Evolutionary conservation across 176 grass and related monocot species (phyloP), one percentile per base, ranked within the genome.

Genomic region (Rhynchospora pubera): DNA sequence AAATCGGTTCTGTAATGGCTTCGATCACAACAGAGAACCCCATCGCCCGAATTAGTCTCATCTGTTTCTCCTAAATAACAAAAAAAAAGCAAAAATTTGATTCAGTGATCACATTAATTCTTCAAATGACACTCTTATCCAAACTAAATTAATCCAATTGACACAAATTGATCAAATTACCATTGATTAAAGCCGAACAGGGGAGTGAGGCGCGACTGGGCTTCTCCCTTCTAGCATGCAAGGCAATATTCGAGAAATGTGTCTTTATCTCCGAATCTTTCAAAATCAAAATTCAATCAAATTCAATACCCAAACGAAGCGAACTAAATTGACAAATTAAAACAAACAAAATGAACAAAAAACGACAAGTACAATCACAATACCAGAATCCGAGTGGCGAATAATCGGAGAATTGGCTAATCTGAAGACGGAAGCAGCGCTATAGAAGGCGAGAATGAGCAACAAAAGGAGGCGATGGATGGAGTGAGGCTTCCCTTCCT

Each of bases 1-100:
- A 96, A 73, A 88, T 99, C 93, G 65, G 87, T 93, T 9, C 97
- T 91, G 92, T 93, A 87, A 84, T 95, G 87, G 89, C 84, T 93
- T 34, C 97, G 92, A 88, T 99, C 97, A 58, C 97, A 99, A 86
- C 97, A 99, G 12, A 99, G 72, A 75, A 91, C 57, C 55, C 88
- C 87, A 1, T 82, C 86, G 69, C 57, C 83, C 6, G 46, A 18
- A 13, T 73, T 86, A 6, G 57, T 72, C 53, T 53, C 50, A 9
- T 84, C 81, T 22, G 83, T 86, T 83, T 92, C 88, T 34, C 92
- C 92, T 93, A 79, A 52, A 43, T 3, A 57, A 30, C 22, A 44
- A 74, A n/a, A n/a, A n/a, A 7, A 74, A 51, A 11, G 0, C 0
- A 26, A 70, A 70, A 51, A 24, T 0, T 45, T 23, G 24, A 44